Base-by-base conservation (phyloP, 179 eudicot species). In the Spinacia oleracea region DNA sequence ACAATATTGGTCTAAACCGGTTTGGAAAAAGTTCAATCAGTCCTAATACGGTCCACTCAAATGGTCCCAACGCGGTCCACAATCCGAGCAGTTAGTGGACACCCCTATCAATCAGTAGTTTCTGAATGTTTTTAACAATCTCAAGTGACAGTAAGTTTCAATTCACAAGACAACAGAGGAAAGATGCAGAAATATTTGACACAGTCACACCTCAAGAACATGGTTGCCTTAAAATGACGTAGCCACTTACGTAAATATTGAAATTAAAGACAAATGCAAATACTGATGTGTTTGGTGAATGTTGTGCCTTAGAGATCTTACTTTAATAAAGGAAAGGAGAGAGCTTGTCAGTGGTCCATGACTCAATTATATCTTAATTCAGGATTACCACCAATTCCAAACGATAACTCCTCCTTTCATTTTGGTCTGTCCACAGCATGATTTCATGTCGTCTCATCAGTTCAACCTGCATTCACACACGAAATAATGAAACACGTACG, bases 211-310 rank as follows among this genome's bases (percentile, higher is more conserved):
- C 25, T 32, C 18, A 72, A 43, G 23, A 72, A 50, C 40, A 60
- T 78, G 79, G 79, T 70, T 53, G 16, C 14, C 60, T 38, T 38
- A 3, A 2, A 71, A 38, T 75, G 82, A 83, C 82, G 82, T 70
- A 79, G 32, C 74, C 32, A 76, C 83, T 83, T 83, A 83, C 85
- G 80, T 58, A n/a, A 48, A 63, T 10, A 70, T 48, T 29, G 43
- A 68, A 21, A 64, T 53, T 29, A 59, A 74, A 53, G 82, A 63
- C 81, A 71, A 74, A 29, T 27, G 15, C 18, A 80, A 45, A 34
- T 23, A 50, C 11, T 65, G 31, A 4, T 45, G 42, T 53, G 48
- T 25, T 53, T 42, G 29, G 34, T 31, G 72, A 23, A n/a, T 31
- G 43, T 62, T 58, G 14, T n/a, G 27, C 6, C 25, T 18, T 38